Conservation (phyloP, 768 basidiomycete genomes). For the Cystobasidium tubakii region DNA sequence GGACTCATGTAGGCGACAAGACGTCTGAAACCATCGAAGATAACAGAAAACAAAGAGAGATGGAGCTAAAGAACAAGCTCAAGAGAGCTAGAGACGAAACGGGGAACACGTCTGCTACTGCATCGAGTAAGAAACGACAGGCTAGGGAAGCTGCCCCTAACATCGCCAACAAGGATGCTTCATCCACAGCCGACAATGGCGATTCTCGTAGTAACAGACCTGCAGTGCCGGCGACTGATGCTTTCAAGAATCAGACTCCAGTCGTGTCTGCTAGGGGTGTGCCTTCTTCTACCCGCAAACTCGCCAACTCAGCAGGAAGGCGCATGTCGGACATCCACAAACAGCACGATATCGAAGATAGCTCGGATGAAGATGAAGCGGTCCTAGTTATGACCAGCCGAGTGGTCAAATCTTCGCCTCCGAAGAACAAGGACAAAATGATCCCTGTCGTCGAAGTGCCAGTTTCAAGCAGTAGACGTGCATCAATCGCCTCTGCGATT, state of each 20-base stretch:
- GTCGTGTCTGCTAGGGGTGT: neutral
- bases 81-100: neutral
- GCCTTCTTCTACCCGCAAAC: neutral
- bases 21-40: neutral
- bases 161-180: no score
- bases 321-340: neutral
- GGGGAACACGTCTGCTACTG: neutral
- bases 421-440: neutral
- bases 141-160: neutral
- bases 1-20: no score
- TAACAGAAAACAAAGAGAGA: neutral
- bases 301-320: neutral
- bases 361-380: neutral
- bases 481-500: neutral
- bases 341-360: neutral
- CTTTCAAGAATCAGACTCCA: neutral
- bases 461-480: neutral
- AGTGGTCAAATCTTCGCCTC: neutral
- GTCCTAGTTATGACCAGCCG: neutral
- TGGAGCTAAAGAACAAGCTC: neutral
- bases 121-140: neutral
- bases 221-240: no score
- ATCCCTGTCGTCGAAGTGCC: neutral
- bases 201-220: no score
- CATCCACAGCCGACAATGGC: neutral